Conservation (phyloP, 495 filamentous ascomycete genomes). For the Lindgomyces ingoldianus region DNA sequence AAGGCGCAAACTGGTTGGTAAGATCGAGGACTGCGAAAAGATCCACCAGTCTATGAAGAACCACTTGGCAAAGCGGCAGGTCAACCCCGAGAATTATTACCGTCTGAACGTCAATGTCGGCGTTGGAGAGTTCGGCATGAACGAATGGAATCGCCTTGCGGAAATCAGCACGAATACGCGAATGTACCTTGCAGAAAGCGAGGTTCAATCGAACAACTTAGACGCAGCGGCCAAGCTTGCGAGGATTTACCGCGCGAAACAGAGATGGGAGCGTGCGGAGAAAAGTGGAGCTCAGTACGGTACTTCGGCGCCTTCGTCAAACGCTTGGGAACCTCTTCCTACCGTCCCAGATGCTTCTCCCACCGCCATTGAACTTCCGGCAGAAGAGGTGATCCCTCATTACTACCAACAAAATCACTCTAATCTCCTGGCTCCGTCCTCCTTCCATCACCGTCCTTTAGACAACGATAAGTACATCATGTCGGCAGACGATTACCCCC, state of each 20-base stretch:
- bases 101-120: slow-evolving; percentile 97
- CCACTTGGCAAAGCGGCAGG: slow-evolving; percentile 71
- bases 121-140: slow-evolving; percentile 98
- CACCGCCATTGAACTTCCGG: slow-evolving; percentile 65
- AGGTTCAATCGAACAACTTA: slow-evolving; percentile 70
- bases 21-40: slow-evolving; percentile 93
- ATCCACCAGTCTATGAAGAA: slow-evolving; percentile 85
- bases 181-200: slow-evolving; percentile 72
- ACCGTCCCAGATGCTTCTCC: slow-evolving; percentile 46
- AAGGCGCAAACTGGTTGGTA: slow-evolving; percentile 73
- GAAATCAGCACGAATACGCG: slow-evolving; percentile 92
- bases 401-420: slow-evolving; percentile 38
- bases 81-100: slow-evolving; percentile 90
- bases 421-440: slow-evolving; percentile 14
- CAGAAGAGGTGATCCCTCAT: slow-evolving; percentile 52
- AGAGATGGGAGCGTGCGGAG: slow-evolving; percentile 45
- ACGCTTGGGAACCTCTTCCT: slow-evolving; percentile 41
- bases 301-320: slow-evolving; percentile 17
- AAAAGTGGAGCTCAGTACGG: slow-evolving; percentile 16
- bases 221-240: slow-evolving; percentile 79
- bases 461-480: slow-evolving; percentile 44
- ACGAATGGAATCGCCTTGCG: slow-evolving; percentile 90
- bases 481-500: slow-evolving; percentile 58
- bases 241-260: slow-evolving; percentile 72
- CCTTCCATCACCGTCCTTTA: slow-evolving; percentile 41